Evolutionary conservation across 495 filamentous ascomycete species (phyloP), one percentile per base, ranked within the genome.

Genomic region (Thozetella sp.): DNA sequence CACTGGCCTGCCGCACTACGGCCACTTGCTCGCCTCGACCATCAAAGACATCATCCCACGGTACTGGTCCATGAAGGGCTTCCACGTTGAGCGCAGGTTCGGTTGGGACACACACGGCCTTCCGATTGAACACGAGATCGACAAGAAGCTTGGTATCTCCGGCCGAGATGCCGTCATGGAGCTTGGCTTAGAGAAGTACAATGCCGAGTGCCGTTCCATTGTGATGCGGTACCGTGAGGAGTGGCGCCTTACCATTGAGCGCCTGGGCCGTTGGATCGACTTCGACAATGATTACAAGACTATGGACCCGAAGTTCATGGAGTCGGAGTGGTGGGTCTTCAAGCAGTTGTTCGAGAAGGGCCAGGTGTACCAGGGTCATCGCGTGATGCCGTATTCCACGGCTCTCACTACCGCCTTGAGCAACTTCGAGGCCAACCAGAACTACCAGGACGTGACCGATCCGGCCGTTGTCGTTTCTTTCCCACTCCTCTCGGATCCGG

Each of bases 281-380:
- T 97, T 98, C 60, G 96, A 98, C 74, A 95, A 96, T 67, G 93
- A 97, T 68, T 97, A 97, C 81, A 97, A 97, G 89, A 96, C 92
- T 15, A 96, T 97, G 93, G 89, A 98, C 73, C 79, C 88, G 1
- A 84, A 76, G n/a, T 98, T 94, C 77, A 98, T 98, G 94, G 94
- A 97, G 76, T 91, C 90, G 0, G 86, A 91, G 45, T 98, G 93
- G 93, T 97, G 93, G 93, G 90, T 96, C 45, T 97, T 96, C 81
- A 95, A 93, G 74, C 86, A 93, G 67, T 82, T 98, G 22, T 94
- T 89, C 67, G 90, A 95, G 67, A 97, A 97, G 76, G 90, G 86
- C 25, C 81, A 88, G 45, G 92, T 97, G 37, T 98, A 98, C 71
- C 88, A 89, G 59, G 93, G 93, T 25, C 91, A 93, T 72, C 84